Percentiles rank a stretch among this genome's conserved stretches.
phyloP scores from a whole-genome alignment of 225 moss, liverwort and hornwort genomes.

The Straminergon stramineum region DNA sequence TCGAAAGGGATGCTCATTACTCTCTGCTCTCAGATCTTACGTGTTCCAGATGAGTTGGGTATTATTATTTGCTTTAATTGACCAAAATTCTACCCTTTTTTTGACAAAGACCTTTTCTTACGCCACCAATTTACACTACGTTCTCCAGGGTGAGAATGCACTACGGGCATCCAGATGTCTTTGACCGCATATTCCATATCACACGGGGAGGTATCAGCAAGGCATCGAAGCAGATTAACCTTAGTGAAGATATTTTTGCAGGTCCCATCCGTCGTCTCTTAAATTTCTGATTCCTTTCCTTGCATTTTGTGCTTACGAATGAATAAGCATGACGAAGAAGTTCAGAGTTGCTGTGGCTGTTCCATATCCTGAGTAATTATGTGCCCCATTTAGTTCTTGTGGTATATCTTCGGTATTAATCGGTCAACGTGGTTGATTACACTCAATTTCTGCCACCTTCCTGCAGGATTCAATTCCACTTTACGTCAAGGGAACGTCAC shows the following conservation, averaged over 20 bases:
- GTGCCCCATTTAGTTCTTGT: background rate
- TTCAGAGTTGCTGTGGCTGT: background rate
- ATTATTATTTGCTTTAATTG: background rate
- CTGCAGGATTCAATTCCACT: constrained; percentile 57
- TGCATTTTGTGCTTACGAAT: background rate
- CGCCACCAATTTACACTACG: background rate
- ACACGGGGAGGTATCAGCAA: constrained; percentile 62
- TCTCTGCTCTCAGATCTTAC: background rate
- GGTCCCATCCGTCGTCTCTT: constrained; percentile 2
- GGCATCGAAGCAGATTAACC: constrained; percentile 51
- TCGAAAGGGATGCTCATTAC: background rate
- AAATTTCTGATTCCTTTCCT: background rate
- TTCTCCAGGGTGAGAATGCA: constrained; percentile 57
- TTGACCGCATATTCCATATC: constrained; percentile 39
- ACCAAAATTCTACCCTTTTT: background rate
- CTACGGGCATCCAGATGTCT: constrained; percentile 59
- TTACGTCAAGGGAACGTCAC: constrained; percentile 53
- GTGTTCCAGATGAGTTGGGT: background rate
- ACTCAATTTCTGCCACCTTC: background rate
- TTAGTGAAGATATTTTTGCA: constrained; percentile 63
- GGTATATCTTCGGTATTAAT: background rate
- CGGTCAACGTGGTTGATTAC: background rate
- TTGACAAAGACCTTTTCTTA: background rate
- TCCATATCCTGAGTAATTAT: background rate
- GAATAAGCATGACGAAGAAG: background rate